Percentiles rank a stretch among this genome's conserved stretches.
phyloP scores from a whole-genome alignment of 768 basidiomycete species.

The Termitomyces eurrhizus region DNA sequence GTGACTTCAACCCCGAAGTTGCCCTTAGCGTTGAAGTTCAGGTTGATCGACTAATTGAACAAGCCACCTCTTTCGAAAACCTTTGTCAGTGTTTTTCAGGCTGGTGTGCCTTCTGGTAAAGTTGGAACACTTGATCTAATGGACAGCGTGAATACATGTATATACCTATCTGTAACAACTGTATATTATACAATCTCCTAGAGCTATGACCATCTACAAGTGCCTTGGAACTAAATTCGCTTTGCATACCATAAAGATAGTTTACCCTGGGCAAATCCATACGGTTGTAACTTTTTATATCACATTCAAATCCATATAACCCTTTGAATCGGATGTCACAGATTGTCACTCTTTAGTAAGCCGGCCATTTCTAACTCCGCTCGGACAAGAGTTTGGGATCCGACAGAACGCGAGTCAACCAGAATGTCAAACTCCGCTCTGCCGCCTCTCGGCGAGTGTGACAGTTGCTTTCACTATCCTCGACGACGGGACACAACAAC shows the following conservation, averaged over 20 bases:
- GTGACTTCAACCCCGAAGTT: slow-evolving; percentile 88
- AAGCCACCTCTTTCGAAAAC: slow-evolving; percentile 92
- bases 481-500: too few species aligned
- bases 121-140: neutral
- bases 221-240: neutral
- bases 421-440: too few species aligned
- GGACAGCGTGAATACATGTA: slow-evolving; percentile 10
- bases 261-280: neutral
- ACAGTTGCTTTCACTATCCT: too few species aligned
- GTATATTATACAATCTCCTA: slow-evolving; percentile 7
- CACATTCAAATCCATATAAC: too few species aligned
- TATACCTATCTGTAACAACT: slow-evolving; percentile 13
- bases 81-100: slow-evolving; percentile 96
- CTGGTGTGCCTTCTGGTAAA: slow-evolving; percentile 85
- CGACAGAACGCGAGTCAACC: too few species aligned
- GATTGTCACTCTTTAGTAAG: too few species aligned
- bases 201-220: neutral
- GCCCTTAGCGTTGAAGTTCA: slow-evolving; percentile 73
- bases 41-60: slow-evolving; percentile 89
- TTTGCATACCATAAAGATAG: neutral
- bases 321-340: too few species aligned
- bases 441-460: too few species aligned
- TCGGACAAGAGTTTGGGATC: too few species aligned
- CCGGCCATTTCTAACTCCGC: too few species aligned
- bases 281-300: too few species aligned